Evolutionary conservation across 441 rosid species (phyloP), one percentile per base, ranked within the genome.

Genomic region (Euphorbia celastroides): DNA sequence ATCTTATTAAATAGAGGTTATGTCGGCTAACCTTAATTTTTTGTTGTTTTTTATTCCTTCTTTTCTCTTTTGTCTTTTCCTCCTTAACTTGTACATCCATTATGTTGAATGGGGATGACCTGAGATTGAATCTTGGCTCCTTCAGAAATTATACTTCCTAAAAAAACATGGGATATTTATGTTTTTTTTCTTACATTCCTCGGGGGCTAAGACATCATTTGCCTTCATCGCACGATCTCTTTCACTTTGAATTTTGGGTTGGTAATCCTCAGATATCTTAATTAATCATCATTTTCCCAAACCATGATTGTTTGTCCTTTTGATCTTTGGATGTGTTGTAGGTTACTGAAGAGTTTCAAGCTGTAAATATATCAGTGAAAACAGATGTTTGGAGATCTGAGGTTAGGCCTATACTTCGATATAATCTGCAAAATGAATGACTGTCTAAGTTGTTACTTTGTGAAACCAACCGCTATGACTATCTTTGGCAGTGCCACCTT

Each of bases 221-320:
- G 81, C 84, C 87, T 36, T 82, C 98, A 55, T 84, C 88, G 58
- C 99, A 95, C 71, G 98, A 92, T 85, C 89, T 92, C 72, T 90
- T 92, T 85, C 76, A 81, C 79, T 95, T 88, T 79, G 98, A 95
- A 81, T 95, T 92, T 82, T 90, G 98, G 99, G 99, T 95, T 88
- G 80, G 99, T 92, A 83, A 87, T 87, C 87, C 78, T 85, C 83
- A 59, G 77, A 81, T 72, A 72, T 82, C 84, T 67, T 62, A 31
- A 32, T 56, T 65, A 19, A 42, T 26, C 20, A 12, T 71, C 46
- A 50, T 74, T 38, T 38, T 42, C 72, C 26, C 41, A 70, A 55
- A 62, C 32, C 48, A 19, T 67, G 57, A 70, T 59, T 69, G 48
- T 65, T 62, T 56, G 75, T 66, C 11, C 30, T 13, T 58, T 48